phyloP scores from a whole-genome alignment of 805 yeast species.

The Lipomyces mesembrius region DNA sequence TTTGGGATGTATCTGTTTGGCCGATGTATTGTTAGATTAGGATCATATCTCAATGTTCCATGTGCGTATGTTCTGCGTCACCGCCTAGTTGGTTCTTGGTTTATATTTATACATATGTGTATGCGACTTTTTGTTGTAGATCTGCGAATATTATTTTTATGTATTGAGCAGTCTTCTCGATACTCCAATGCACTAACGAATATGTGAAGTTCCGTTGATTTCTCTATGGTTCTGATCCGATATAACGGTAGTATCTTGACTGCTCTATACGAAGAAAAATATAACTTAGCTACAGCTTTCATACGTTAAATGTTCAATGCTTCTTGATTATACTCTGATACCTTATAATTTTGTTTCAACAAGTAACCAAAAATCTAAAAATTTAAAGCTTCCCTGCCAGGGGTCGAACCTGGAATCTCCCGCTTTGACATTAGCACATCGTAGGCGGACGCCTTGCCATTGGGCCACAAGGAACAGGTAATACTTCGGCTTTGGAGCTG shows the following conservation, averaged over 20 bases:
- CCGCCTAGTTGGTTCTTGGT: background rate
- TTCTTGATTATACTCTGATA: too few species aligned
- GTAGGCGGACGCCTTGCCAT: constrained; percentile 49
- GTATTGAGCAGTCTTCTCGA: background rate
- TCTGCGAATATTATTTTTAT: background rate
- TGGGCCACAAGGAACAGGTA: constrained; percentile 46
- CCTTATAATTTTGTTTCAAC: too few species aligned
- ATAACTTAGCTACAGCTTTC: too few species aligned
- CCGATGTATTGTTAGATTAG: background rate
- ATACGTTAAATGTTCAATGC: too few species aligned
- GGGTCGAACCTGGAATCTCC: constrained; percentile 43
- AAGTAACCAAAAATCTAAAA: too few species aligned
- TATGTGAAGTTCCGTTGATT: too few species aligned
- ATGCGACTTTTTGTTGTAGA: background rate
- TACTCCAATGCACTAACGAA: background rate
- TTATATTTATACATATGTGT: background rate
- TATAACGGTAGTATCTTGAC: too few species aligned
- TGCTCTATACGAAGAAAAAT: too few species aligned
- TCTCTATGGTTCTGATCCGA: too few species aligned
- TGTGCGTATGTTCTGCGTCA: background rate
- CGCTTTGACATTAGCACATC: constrained; percentile 36
- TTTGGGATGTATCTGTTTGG: background rate
- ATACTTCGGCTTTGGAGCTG: constrained; percentile 1
- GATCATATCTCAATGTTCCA: background rate
- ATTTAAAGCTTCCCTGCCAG: constrained; percentile 40